phyloP scores from a whole-genome alignment of 768 basidiomycete species.

The Zangia roseola region DNA sequence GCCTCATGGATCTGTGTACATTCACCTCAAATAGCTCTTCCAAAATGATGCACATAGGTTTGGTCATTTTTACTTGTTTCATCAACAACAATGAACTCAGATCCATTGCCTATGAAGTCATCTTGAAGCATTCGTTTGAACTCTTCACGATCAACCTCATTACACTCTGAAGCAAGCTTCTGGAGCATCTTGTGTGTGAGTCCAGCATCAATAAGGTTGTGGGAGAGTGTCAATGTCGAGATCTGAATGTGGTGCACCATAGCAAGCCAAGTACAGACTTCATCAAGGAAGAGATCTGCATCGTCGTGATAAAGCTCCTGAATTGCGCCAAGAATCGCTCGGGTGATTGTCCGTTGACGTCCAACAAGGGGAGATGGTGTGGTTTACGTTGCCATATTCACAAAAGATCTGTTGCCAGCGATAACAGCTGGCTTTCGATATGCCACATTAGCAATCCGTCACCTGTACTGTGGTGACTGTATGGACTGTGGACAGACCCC shows the following conservation, averaged over 20 bases:
- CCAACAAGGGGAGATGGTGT: conserved; percentile 21
- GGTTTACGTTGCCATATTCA: conserved; percentile 12
- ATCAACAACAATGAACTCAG: conserved; percentile 10
- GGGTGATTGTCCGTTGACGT: conserved; percentile 15
- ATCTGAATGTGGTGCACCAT: conserved; percentile 25
- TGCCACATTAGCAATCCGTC: conserved; percentile 43
- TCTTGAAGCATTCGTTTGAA: conserved; percentile 3
- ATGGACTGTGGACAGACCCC: too few species aligned
- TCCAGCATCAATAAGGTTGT: conserved; percentile 12
- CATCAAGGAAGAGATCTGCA: neutral
- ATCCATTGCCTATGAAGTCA: neutral
- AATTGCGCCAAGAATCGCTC: conserved; percentile 18
- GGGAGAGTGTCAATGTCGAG: conserved; percentile 12
- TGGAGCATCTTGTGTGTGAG: neutral
- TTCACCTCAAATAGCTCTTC: conserved; percentile 21
- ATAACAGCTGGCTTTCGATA: conserved; percentile 27
- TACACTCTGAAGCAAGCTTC: conserved; percentile 1
- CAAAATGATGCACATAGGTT: conserved; percentile 22
- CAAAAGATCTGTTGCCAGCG: conserved; percentile 26
- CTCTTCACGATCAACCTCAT: neutral
- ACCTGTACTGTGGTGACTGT: too few species aligned
- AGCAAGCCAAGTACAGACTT: conserved; percentile 13
- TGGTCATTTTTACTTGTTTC: conserved; percentile 23
- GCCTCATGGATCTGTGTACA: conserved; percentile 16
- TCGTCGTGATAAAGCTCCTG: conserved; percentile 15